phyloP scores from a whole-genome alignment of 805 yeast genomes.

The Tetrapisispora fleetii region DNA sequence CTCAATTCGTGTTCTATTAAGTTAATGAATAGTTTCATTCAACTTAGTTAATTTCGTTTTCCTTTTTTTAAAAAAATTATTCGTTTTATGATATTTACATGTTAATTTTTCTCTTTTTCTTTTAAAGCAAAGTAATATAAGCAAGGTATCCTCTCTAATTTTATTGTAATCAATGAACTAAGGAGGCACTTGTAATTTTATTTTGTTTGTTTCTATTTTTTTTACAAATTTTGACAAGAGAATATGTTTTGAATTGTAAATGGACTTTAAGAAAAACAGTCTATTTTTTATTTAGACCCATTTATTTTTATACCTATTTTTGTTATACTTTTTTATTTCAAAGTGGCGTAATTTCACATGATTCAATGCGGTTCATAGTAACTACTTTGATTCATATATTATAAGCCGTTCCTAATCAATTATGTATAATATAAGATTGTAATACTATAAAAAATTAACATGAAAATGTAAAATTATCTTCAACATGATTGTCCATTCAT shows the following conservation, averaged over 20 bases:
- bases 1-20: conserved; percentile 67
- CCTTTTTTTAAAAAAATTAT: not conserved
- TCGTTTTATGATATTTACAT: not conserved
- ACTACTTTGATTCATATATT: too few relatives aligned
- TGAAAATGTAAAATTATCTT: not conserved
- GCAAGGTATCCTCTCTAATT: not conserved
- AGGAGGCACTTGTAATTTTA: not conserved
- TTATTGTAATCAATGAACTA: too few relatives aligned
- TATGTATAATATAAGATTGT: not conserved
- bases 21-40: not conserved
- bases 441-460: not conserved
- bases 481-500: too few relatives aligned
- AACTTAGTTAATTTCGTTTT: not conserved
- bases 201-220: not conserved
- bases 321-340: not conserved
- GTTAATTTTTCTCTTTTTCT: conserved; percentile 1
- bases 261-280: not conserved
- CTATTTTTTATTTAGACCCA: not conserved
- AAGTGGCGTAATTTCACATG: not conserved
- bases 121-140: not conserved
- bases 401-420: not conserved
- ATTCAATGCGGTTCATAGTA: too few relatives aligned
- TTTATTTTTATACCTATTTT: not conserved
- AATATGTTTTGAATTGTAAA: not conserved
- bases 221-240: not conserved